Conservation (phyloP, 2,329 filamentous ascomycete genomes). For the Alternaria consortialis region DNA sequence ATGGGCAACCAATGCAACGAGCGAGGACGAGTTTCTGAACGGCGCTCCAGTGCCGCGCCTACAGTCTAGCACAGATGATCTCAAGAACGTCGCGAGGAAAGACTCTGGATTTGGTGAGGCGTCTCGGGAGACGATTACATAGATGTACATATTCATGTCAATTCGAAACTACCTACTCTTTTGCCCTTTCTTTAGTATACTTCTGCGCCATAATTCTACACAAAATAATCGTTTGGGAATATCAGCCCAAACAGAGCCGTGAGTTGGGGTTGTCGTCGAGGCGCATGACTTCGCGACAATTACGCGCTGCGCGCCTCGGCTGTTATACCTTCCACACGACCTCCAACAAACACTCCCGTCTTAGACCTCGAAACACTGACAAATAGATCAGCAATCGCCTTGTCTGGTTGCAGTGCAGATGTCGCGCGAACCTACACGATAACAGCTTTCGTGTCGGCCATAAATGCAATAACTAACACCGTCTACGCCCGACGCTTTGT, state of each 20-base stretch:
- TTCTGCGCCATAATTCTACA: background rate
- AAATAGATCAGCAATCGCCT: background rate
- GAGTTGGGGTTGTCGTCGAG: background rate
- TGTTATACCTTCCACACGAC: slow-evolving; percentile 20
- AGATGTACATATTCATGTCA: slow-evolving; percentile 12
- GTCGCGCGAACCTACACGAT: background rate
- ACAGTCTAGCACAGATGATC: slow-evolving; percentile 26
- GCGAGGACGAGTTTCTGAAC: slow-evolving; percentile 46
- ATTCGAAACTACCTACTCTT: background rate
- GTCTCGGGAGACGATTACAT: slow-evolving; percentile 21
- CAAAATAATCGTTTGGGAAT: background rate
- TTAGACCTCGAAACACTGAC: background rate
- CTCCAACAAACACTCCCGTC: slow-evolving; percentile 18
- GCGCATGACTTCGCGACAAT: slow-evolving; percentile 26
- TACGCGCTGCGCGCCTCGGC: slow-evolving; percentile 32
- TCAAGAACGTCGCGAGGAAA: slow-evolving; percentile 27
- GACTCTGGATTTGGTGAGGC: slow-evolving; percentile 22
- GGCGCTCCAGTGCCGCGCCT: slow-evolving; percentile 35
- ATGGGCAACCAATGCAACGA: slow-evolving; percentile 82
- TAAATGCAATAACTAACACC: background rate
- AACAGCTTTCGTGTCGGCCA: background rate
- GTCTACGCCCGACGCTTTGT: slow-evolving; percentile 1
- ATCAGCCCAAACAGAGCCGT: background rate
- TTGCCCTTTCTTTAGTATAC: background rate
- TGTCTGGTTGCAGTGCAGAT: background rate